Percentiles rank a stretch among this genome's conserved stretches.
phyloP scores from a whole-genome alignment of 768 basidiomycete genomes.

The Polyporus arcularius region DNA sequence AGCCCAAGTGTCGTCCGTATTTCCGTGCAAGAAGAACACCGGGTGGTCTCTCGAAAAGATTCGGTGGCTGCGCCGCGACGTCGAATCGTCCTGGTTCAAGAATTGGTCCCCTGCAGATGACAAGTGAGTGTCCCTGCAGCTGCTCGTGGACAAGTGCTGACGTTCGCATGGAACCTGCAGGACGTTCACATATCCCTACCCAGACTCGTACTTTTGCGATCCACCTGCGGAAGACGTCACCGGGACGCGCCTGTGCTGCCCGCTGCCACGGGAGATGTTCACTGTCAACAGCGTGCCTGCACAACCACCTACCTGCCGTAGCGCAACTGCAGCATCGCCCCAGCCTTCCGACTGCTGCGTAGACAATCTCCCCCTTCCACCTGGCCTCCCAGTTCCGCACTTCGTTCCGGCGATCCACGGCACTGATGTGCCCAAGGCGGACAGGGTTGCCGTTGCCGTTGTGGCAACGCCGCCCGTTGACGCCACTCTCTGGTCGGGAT shows the following conservation, averaged over 20 bases:
- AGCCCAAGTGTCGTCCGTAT: conserved; percentile 35
- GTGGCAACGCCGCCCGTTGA: not conserved
- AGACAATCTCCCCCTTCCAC: conserved; percentile 18
- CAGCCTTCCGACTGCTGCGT: not conserved
- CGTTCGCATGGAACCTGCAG: conserved; percentile 16
- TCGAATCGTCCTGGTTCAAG: conserved; percentile 44
- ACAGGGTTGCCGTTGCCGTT: not conserved
- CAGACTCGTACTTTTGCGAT: conserved; percentile 38
- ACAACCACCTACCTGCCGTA: not conserved
- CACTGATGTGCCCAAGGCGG: not conserved
- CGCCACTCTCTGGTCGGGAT: not conserved
- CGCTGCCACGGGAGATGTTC: conserved; percentile 34
- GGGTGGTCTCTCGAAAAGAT: conserved; percentile 44
- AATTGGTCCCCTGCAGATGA: conserved; percentile 12
- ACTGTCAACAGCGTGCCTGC: not conserved
- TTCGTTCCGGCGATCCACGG: conserved; percentile 23
- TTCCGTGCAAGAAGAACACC: conserved; percentile 39
- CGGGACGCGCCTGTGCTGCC: conserved; percentile 40
- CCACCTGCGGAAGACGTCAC: conserved; percentile 43
- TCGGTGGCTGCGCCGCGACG: conserved; percentile 47
- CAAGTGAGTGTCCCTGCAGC: not conserved
- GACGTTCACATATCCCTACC: conserved; percentile 41
- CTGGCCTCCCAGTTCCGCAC: conserved; percentile 29
- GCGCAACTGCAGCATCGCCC: not conserved
- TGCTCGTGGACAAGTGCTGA: not conserved